Evolutionary conservation across 202 grass and related monocot genomes (phyloP), one percentile per base, ranked within the genome.

Genomic region (Panicum virgatum): DNA sequence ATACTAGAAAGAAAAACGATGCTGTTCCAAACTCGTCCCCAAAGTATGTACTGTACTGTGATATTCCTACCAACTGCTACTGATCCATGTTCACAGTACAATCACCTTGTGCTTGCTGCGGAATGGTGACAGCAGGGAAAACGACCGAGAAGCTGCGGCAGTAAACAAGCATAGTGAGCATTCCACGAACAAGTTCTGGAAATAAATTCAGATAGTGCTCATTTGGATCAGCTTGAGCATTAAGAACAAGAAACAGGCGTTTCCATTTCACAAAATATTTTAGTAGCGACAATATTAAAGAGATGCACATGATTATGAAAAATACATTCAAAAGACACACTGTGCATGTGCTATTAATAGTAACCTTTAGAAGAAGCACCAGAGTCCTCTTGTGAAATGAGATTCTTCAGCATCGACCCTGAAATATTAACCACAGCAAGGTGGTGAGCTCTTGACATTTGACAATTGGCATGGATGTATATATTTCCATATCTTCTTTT

Each of bases 121-220:
- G 85, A 99, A 99, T 6, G 96, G 91, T 5, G 91, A 92, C 46
- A 99, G 75, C 11, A 99, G 80, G 11, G 96, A 99, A 66, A 99
- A 99, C 0, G 90, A 90, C 29, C 90, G 83, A 63, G 93, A 92
- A 73, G 85, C 96, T 99, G 96, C 54, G 74, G 62, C 20, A 82
- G 39, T 32, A 83, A 76, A 78, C 50, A 56, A 37, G 25, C n/a
- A 72, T 11, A 71, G 20, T 84, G 52, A 78, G 44, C 57, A 81
- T 59, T 32, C 23, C 22, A 56, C 2, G 37, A 69, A 26, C 50
- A 32, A 56, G 48, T 44, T 76, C 18, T 4, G 3, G 56, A 42
- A 69, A 14, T 22, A 20, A 78, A 64, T 20, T 32, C 26, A 72
- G 2, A 50, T 5, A 50, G 25, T 50, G 68, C 15, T 48, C 43